A percentile compares a stretch with the other conserved stretches of the same genome.
These are phyloP conservation scores for Madurella fahalii DNA, from an alignment of 2,329 filamentous ascomycete species.

Conservation along the genomic window DNA sequence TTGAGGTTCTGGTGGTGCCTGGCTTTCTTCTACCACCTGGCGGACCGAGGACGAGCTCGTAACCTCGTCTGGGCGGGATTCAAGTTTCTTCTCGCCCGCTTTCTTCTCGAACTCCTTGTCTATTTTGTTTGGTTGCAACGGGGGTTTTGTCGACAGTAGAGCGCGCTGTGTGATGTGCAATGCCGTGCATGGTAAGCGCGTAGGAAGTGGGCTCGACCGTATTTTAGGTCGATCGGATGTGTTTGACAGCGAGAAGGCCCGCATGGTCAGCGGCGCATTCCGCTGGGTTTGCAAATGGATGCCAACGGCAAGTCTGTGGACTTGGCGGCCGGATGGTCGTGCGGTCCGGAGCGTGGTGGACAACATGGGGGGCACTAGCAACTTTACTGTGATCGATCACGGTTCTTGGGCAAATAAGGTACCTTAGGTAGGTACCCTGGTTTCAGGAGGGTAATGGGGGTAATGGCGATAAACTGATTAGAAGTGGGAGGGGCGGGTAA, in stretches of 20 bases:
- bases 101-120: slow-evolving; percentile 55
- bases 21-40: slow-evolving; percentile 43
- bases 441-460: too few species aligned
- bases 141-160: slow-evolving; percentile 24
- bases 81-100: slow-evolving; percentile 51
- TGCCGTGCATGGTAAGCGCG: neutral
- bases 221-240: neutral
- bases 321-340: slow-evolving; percentile 15
- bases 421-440: too few species aligned
- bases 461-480: too few species aligned
- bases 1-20: slow-evolving; percentile 14
- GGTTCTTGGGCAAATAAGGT: too few species aligned
- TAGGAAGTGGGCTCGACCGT: neutral
- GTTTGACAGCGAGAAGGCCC: neutral
- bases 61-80: slow-evolving; percentile 57
- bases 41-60: slow-evolving; percentile 54
- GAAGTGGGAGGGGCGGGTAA: too few species aligned
- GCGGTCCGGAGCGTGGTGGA: slow-evolving; percentile 21
- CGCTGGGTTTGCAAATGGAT: neutral
- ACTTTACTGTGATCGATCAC: neutral
- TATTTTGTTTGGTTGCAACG: slow-evolving; percentile 36
- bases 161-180: slow-evolving; percentile 6
- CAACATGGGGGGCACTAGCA: too few species aligned
- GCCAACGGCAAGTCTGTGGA: slow-evolving; percentile 3
- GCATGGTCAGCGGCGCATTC: neutral